A percentile compares a stretch with the other conserved stretches of the same genome.
phyloP scores from a whole-genome alignment of 2,329 filamentous ascomycete species.

The Magnaporthiopsis rhizophila region DNA sequence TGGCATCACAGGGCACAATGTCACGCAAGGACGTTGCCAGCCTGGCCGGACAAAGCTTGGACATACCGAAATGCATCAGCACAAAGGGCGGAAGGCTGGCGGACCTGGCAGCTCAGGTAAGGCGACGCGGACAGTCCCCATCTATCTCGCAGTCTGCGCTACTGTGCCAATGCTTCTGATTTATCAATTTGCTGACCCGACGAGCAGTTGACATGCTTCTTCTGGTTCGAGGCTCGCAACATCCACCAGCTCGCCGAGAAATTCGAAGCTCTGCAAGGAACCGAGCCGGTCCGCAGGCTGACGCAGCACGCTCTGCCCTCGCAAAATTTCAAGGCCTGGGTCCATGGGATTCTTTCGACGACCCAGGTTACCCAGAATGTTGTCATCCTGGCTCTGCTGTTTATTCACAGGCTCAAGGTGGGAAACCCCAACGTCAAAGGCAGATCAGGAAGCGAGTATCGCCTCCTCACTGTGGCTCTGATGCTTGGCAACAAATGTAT shows the following conservation, averaged over 20 bases:
- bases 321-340: slow-evolving; percentile 85
- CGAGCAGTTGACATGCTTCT: slow-evolving; percentile 79
- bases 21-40: slow-evolving; percentile 16
- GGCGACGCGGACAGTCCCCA: slow-evolving; percentile 15
- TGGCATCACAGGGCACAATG: slow-evolving; percentile 20
- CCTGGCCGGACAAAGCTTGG: slow-evolving; percentile 51
- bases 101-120: slow-evolving; percentile 76
- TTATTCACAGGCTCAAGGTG: slow-evolving; percentile 88
- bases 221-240: slow-evolving; percentile 92
- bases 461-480: slow-evolving; percentile 83
- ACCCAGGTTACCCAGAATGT: slow-evolving; percentile 97
- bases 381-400: slow-evolving; percentile 78
- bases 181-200: neutral
- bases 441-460: slow-evolving; percentile 86
- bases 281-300: slow-evolving; percentile 41
- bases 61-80: slow-evolving; percentile 70
- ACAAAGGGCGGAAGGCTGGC: slow-evolving; percentile 66
- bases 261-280: slow-evolving; percentile 33
- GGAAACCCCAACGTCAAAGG: slow-evolving; percentile 85
- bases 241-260: slow-evolving; percentile 69
- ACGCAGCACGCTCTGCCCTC: slow-evolving; percentile 67
- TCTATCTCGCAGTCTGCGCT: neutral
- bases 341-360: slow-evolving; percentile 79
- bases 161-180: slow-evolving; percentile 9
- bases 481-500: slow-evolving; percentile 97